Evolutionary conservation across 495 filamentous ascomycete genomes (phyloP).

Genomic region (Cladorrhinum samala): DNA sequence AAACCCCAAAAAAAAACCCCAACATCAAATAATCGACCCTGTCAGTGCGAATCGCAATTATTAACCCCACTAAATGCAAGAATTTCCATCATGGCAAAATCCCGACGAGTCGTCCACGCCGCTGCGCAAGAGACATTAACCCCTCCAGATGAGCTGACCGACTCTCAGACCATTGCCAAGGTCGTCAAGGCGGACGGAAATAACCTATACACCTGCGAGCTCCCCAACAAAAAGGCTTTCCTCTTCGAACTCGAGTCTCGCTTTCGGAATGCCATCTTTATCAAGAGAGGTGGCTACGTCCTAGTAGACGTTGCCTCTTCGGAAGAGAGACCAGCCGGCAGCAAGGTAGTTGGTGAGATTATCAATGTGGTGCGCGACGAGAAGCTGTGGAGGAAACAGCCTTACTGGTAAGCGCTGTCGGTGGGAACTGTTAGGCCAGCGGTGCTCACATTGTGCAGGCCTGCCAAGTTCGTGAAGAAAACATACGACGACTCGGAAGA

Average conservation of each 20-base stretch:
- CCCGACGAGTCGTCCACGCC: constrained; percentile 66
- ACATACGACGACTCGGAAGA: constrained; percentile 50
- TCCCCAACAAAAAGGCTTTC: constrained; percentile 49
- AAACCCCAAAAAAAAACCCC: too few relatives aligned
- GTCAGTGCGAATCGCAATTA: too few relatives aligned
- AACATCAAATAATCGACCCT: too few relatives aligned
- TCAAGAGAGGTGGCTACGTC: constrained; percentile 80
- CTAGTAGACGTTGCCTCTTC: constrained; percentile 63
- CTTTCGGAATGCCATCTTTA: constrained; percentile 88
- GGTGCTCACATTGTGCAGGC: constrained; percentile 47
- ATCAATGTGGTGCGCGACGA: constrained; percentile 89
- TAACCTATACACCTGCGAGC: constrained; percentile 70
- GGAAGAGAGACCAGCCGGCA: constrained; percentile 60
- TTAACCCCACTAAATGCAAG: constrained; percentile 11
- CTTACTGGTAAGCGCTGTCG: constrained; percentile 64
- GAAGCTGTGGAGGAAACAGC: constrained; percentile 81
- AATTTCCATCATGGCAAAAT: constrained; percentile 56
- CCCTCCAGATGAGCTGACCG: constrained; percentile 61
- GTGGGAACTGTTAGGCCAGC: background rate
- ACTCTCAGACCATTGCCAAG: constrained; percentile 62
- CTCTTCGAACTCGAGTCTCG: constrained; percentile 72
- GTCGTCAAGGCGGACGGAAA: constrained; percentile 80
- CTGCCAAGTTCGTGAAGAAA: constrained; percentile 68
- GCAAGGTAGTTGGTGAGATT: constrained; percentile 82
- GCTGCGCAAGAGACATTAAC: constrained; percentile 67